These are phyloP conservation scores for Parathielavia appendiculata DNA, from an alignment of 495 filamentous ascomycete species.

Conservation along the genomic window DNA sequence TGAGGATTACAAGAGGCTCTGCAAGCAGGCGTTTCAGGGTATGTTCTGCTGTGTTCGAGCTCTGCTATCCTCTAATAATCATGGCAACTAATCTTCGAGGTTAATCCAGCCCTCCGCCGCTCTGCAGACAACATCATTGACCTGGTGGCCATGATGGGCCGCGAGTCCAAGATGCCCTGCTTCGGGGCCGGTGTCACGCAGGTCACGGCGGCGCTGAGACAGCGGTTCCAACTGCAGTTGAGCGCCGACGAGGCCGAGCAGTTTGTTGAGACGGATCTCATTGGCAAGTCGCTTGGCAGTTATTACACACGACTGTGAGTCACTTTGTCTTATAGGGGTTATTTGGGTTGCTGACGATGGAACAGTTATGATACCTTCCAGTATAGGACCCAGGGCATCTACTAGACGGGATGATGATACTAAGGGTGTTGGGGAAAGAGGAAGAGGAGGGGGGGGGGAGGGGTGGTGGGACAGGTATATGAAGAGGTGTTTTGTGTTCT, in stretches of 20 bases:
- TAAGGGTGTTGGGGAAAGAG: neutral
- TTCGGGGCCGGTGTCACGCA: conserved; percentile 59
- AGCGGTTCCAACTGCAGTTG: conserved; percentile 66
- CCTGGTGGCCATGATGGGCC: conserved; percentile 70
- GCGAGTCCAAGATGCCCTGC: conserved; percentile 71
- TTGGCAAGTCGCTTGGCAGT: conserved; percentile 65
- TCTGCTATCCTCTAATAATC: too few species aligned
- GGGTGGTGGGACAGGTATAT: neutral
- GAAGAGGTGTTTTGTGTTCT: too few species aligned
- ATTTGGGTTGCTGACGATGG: neutral
- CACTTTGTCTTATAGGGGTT: conserved; percentile 2
- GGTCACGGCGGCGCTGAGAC: conserved; percentile 55
- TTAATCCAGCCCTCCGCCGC: conserved; percentile 54
- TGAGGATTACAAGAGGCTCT: conserved; percentile 62
- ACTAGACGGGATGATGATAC: conserved; percentile 35
- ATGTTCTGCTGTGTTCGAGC: conserved; percentile 27
- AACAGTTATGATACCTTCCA: conserved; percentile 72
- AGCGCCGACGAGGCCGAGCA: conserved; percentile 67
- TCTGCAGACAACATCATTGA: conserved; percentile 68
- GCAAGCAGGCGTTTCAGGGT: conserved; percentile 72
- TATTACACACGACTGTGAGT: conserved; percentile 71
- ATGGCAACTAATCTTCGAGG: neutral
- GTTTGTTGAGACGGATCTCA: conserved; percentile 66
- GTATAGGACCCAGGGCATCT: conserved; percentile 74
- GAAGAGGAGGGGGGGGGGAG: neutral